Evolutionary conservation across 345 rosid genomes (phyloP).

Genomic region (Eucalyptus grandis): DNA sequence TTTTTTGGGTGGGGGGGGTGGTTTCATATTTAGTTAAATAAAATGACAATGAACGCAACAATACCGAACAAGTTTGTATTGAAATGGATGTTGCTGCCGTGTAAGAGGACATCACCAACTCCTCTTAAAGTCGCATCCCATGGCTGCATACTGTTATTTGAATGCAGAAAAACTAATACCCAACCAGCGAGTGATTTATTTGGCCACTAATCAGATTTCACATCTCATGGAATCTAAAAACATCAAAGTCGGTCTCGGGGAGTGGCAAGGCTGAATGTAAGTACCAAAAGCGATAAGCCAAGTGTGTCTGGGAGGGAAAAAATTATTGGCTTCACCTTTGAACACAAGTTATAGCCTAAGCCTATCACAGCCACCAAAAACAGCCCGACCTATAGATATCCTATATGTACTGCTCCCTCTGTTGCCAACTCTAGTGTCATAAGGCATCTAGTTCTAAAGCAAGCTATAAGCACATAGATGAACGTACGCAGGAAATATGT

Average conservation of each 20-base stretch:
- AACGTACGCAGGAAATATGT: not conserved
- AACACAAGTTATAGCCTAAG: not conserved
- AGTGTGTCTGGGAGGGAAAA: not conserved
- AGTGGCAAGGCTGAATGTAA: not conserved
- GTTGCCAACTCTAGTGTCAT: not conserved
- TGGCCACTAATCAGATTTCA: not conserved
- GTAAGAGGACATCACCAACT: too few relatives aligned
- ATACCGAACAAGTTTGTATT: too few relatives aligned
- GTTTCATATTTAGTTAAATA: too few relatives aligned
- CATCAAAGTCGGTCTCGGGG: not conserved
- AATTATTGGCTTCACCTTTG: not conserved
- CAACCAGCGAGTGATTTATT: not conserved
- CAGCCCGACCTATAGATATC: not conserved
- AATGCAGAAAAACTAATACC: not conserved
- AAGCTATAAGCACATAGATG: not conserved
- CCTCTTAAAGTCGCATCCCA: not conserved
- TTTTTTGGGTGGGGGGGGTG: too few relatives aligned
- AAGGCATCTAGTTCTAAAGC: not conserved
- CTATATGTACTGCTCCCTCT: not conserved
- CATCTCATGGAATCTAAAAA: not conserved
- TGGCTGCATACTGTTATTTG: not conserved
- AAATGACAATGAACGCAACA: too few relatives aligned
- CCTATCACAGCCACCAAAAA: not conserved
- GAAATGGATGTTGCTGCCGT: too few relatives aligned
- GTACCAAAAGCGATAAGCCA: not conserved